Base-by-base conservation (phyloP, 2,329 filamentous ascomycete species). In the Hirsutella rhossiliensis region DNA sequence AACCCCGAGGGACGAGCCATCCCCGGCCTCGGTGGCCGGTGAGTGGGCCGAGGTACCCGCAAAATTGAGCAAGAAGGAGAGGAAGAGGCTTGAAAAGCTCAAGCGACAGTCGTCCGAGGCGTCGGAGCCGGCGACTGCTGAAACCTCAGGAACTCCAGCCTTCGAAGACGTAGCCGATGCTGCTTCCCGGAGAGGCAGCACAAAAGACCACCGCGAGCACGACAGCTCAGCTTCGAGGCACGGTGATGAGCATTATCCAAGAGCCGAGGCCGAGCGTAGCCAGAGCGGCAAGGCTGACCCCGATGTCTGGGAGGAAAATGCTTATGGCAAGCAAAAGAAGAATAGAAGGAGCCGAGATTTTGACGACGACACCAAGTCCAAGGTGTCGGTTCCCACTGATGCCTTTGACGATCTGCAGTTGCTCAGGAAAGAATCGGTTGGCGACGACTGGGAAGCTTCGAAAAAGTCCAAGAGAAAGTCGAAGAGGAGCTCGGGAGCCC, bases 61-160 rank as follows among this genome's bases (percentile, higher is more conserved):
- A 9, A 68, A 63, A 45, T 48, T 66, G 38, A 71, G 61, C 55
- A 73, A 69, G 53, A 73, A 72, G 55, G 68, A 73, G 47, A 65
- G 65, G 52, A 71, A 68, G 55, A 70, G 66, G 57, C 59, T 62
- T 13, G 65, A 71, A 28, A 71, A 70, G 55, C 62, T 44, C n/a
- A 44, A 45, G 34, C 43, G 43, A 30, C 43, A 45, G 30, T 46
- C 46, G n/a, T 41, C 38, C 20, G 42, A 54, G 12, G 32, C 32
- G 15, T 38, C 43, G 2, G 47, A 51, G 17, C 41, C 48, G 2
- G 32, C 18, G 2, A 19, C 44, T 11, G 18, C 38, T 19, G 47
- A 46, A 18, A 41, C 45, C 3, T 43, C 44, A 4, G 45, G 43
- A n/a, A 39, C 43, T 11, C 39, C 48, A 1, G 46, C 51, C 9